Conservation (phyloP, 2,329 filamentous ascomycete genomes). For the Zopfia rhizophila region DNA sequence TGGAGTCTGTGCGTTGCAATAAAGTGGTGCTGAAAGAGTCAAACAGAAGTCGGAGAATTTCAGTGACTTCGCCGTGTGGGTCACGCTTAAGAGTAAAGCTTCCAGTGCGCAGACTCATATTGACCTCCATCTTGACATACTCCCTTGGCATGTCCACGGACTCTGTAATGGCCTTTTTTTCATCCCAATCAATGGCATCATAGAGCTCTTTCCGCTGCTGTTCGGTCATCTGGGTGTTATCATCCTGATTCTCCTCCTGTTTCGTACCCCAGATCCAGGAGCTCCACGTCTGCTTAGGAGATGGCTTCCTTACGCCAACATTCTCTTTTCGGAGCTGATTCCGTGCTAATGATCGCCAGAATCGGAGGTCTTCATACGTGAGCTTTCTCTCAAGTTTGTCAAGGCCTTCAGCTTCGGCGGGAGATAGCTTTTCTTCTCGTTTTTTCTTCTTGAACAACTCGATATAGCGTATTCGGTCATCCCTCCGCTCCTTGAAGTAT, state of each 20-base stretch:
- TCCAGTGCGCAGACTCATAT: conserved; percentile 91
- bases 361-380: conserved; percentile 92
- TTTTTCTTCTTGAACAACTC: conserved; percentile 94
- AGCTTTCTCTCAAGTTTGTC: conserved; percentile 85
- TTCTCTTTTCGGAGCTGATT: conserved; percentile 97
- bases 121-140: conserved; percentile 90
- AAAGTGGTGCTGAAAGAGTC: conserved; percentile 94
- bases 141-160: conserved; percentile 90
- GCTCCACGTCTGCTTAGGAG: conserved; percentile 85
- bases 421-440: conserved; percentile 72
- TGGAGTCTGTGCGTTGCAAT: conserved; percentile 88
- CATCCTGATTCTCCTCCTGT: conserved; percentile 72
- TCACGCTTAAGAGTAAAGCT: conserved; percentile 94
- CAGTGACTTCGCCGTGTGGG: conserved; percentile 78
- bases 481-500: conserved; percentile 90
- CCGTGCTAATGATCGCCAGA: conserved; percentile 93
- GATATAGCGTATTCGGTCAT: conserved; percentile 90
- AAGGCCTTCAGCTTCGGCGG: conserved; percentile 77
- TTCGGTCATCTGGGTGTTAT: conserved; percentile 90
- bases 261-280: conserved; percentile 86
- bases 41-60: conserved; percentile 91
- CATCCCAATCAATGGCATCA: conserved; percentile 97
- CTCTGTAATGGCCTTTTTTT: conserved; percentile 89
- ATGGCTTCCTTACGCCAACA: conserved; percentile 80
- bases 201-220: conserved; percentile 97